These are phyloP conservation scores for Metschnikowia dekortorum DNA, from an alignment of 805 yeast species.

Conservation along the genomic window DNA sequence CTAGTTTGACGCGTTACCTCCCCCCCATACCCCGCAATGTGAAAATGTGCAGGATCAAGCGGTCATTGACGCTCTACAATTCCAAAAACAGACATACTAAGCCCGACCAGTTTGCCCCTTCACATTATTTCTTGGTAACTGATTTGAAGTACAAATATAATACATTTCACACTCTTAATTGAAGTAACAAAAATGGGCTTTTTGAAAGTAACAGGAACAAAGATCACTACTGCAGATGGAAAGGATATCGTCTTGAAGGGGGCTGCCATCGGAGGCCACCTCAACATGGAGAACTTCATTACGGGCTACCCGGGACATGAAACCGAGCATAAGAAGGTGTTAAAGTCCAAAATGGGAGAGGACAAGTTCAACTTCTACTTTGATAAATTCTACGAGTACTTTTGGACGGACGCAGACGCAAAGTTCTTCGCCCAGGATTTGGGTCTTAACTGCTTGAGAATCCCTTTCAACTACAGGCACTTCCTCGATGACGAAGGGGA, in stretches of 20 bases:
- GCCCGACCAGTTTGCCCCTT: too few relatives aligned
- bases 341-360: conserved; percentile 38
- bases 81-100: too few relatives aligned
- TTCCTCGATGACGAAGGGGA: conserved; percentile 45
- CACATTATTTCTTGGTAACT: too few relatives aligned
- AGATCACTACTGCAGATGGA: conserved; percentile 43
- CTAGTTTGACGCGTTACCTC: neutral
- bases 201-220: conserved; percentile 42
- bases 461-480: conserved; percentile 51
- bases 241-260: conserved; percentile 42
- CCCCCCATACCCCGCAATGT: neutral
- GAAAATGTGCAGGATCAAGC: neutral
- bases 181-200: conserved; percentile 16
- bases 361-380: conserved; percentile 48
- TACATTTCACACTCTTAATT: neutral
- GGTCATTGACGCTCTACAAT: too few relatives aligned
- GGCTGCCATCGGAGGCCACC: conserved; percentile 47
- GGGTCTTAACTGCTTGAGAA: conserved; percentile 44
- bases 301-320: conserved; percentile 55
- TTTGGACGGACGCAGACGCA: conserved; percentile 50
- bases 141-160: neutral
- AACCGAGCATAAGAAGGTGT: conserved; percentile 43
- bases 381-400: conserved; percentile 49
- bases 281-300: conserved; percentile 55
- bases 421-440: conserved; percentile 37